Evolutionary conservation across 1,284 basidiomycete species (phyloP), one percentile per base, ranked within the genome.

Genomic region (Kwoniella shivajii): DNA sequence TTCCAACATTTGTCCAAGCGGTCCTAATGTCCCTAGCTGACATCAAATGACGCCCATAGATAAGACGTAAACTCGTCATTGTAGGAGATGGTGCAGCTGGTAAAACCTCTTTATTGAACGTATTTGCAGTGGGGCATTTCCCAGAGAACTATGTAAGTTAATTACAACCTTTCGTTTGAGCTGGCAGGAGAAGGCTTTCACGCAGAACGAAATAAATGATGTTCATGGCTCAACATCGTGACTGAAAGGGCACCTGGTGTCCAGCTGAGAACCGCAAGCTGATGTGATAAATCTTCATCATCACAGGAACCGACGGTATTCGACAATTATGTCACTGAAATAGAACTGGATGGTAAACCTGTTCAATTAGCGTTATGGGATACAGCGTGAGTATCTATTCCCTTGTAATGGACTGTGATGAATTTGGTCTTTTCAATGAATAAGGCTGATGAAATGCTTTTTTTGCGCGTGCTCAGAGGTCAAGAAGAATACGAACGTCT

Each of bases 241-340:
- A 26, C 43, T 39, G 37, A 22, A 39, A 4, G n/a, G n/a, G n/a
- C n/a, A n/a, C n/a, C n/a, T n/a, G n/a, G n/a, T n/a, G n/a, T n/a
- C n/a, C n/a, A n/a, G n/a, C n/a, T n/a, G 34, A 36, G 10, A 36
- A 10, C n/a, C 10, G 34, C n/a, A 36, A 36, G 34, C 34, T 36
- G 34, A 36, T n/a, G 34, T 10, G n/a, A 36, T 36, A n/a, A 36
- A 10, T 36, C n/a, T 10, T n/a, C n/a, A n/a, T n/a, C n/a, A n/a
- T 14, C 9, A 29, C 61, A 77, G 68, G 69, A 71, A 60, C 58
- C 80, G 87, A 90, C 92, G 54, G 92, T 96, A 54, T 96, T 96
- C 72, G 93, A 96, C 80, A 99, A 98, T 77, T 99, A 97, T 78
- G 94, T 98, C 59, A 94, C 95, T 44, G 95, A 98, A 81, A 96